phyloP scores from a whole-genome alignment of 2,329 filamentous ascomycete genomes.

The Penicillium sp. region DNA sequence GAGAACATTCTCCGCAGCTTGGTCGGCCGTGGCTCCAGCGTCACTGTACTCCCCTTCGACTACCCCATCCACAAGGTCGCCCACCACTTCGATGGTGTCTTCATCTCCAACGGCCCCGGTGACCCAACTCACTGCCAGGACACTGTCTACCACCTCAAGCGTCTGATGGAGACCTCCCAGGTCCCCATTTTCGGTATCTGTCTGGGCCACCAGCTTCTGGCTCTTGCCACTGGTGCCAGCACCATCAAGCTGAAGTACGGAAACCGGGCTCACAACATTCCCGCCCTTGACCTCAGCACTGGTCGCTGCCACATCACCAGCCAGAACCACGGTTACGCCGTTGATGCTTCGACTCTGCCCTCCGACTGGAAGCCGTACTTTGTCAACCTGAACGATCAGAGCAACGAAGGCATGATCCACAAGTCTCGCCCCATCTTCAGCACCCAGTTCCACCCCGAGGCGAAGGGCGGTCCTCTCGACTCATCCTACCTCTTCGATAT shows the following conservation, averaged over 20 bases:
- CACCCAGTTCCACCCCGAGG: constrained; percentile 98
- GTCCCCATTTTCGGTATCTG: constrained; percentile 98
- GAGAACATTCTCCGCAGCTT: constrained; percentile 98
- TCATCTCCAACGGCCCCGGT: constrained; percentile 98
- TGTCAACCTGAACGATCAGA: constrained; percentile 95
- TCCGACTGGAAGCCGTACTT: constrained; percentile 97
- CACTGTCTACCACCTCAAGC: constrained; percentile 87
- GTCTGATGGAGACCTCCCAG: constrained; percentile 86
- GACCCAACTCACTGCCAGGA: constrained; percentile 96
- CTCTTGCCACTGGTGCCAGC: constrained; percentile 79
- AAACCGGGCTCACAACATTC: constrained; percentile 98
- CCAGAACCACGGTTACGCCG: constrained; percentile 97
- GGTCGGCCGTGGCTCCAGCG: constrained; percentile 84
- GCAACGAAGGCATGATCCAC: constrained; percentile 96
- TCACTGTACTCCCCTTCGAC: constrained; percentile 93
- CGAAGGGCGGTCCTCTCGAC: constrained; percentile 95
- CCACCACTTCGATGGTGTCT: constrained; percentile 96
- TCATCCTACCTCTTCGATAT: constrained; percentile 95
- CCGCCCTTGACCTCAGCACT: constrained; percentile 88
- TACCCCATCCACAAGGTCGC: constrained; percentile 98
- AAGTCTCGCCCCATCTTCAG: constrained; percentile 95
- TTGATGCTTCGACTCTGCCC: constrained; percentile 79
- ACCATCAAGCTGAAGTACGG: constrained; percentile 99
- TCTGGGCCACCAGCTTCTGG: constrained; percentile 92
- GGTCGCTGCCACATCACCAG: constrained; percentile 98